Base-by-base conservation (phyloP, 192 early-diverging fungal genomes). In the Rhizoclosmatium sp. region DNA sequence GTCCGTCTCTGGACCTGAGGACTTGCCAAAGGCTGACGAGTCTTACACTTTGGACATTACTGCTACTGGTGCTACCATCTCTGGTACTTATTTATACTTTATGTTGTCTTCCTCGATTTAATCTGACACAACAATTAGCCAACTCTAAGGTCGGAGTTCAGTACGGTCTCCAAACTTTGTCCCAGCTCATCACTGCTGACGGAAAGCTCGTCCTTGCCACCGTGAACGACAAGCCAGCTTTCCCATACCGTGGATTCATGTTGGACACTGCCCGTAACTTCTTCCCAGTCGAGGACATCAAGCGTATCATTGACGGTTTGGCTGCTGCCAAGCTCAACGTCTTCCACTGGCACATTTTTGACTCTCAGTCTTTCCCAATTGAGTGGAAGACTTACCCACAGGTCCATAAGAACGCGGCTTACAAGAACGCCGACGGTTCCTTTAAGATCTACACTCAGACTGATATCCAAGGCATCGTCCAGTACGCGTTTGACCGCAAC, bases 401-500 rank as follows among this genome's bases (percentile, higher is more conserved):
- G 14, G 40, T 68, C 5, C 51, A 54, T 1, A 4, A 19, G 14
- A 40, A 62, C 10, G 60, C 21, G 5, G 60, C 60, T 23, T 62
- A 21, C 60, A 62, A 62, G 60, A 40, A 62, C 39, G 7, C 9
- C 14, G 39, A 62, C 60, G 60, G 60, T 21, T 31, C 19, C 21
- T 40, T 31, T 0, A 62, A 62, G 60, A 21, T 82, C 40, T 96
- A 97, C 85, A 85, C 89, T 31, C 89, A 94, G 60, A 65, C 5
- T 3, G 95, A 97, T 47, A 90, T 97, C 41, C 14, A 85, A 46
- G 75, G 78, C 0, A 85, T 98, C 44, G 87, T 97, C 45, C 61
- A 88, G n/a, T 96, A 94, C 80, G 95, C 88, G 39, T 78, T 82
- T 12, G 86, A 83, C 42, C 90, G 92, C 44, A 94, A 93, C n/a